Percentiles rank a stretch among this genome's conserved stretches.
These are phyloP conservation scores for Paramecium caudatum DNA, from an alignment of 73 alveolate species.

Conservation along the genomic window DNA sequence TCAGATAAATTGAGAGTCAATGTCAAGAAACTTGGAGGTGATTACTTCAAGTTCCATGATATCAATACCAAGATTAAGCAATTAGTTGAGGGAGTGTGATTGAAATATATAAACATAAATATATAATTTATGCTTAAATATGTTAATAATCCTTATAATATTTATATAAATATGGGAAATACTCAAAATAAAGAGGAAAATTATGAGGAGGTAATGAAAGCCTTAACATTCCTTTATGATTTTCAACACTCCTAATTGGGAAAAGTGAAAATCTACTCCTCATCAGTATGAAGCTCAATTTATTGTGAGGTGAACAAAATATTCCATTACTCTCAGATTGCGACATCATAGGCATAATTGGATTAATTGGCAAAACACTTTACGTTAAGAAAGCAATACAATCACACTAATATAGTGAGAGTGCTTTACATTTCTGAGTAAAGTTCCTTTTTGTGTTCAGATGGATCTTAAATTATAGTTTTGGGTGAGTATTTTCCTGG, in stretches of 20 bases:
- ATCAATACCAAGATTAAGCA: too few species aligned
- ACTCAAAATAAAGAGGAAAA: not conserved
- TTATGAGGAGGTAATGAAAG: not conserved
- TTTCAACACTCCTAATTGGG: not conserved
- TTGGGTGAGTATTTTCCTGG: not conserved
- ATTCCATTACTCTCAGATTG: not conserved
- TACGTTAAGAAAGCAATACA: not conserved
- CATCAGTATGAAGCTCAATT: not conserved
- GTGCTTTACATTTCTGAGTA: not conserved
- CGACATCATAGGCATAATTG: not conserved
- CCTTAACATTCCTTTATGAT: not conserved
- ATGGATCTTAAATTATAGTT: not conserved
- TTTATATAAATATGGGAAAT: constrained; percentile 40
- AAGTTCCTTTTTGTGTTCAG: constrained; percentile 15
- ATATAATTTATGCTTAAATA: too few species aligned
- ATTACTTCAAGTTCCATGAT: too few species aligned
- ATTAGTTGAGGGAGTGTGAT: too few species aligned
- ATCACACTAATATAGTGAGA: not conserved
- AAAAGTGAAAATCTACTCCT: not conserved
- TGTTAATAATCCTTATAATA: too few species aligned
- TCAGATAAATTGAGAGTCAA: too few species aligned
- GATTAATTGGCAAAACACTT: not conserved
- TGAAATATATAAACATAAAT: too few species aligned
- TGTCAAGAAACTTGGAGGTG: too few species aligned
- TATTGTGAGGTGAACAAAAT: not conserved